Evolutionary conservation across 1,139 yeast genomes (phyloP).

Genomic region (Suhomyces kunorum): DNA sequence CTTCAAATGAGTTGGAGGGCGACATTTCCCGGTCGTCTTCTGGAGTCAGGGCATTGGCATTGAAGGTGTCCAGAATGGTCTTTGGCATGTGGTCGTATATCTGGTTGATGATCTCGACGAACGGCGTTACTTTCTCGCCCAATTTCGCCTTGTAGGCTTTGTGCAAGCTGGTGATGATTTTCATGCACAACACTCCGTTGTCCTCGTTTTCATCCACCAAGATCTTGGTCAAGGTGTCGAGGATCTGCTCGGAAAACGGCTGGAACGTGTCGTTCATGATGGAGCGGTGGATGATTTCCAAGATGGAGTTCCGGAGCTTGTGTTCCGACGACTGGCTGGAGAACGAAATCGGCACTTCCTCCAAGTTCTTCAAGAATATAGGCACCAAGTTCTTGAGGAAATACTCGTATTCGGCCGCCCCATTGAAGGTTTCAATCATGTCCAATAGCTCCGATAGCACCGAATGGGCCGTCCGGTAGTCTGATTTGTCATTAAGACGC

Average conservation of each 20-base stretch:
- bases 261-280: conserved; percentile 83
- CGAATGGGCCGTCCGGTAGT: conserved; percentile 61
- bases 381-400: conserved; percentile 66
- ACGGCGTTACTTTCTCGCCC: conserved; percentile 73
- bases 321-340: conserved; percentile 64
- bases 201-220: conserved; percentile 87
- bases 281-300: conserved; percentile 80
- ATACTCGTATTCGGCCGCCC: conserved; percentile 74
- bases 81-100: conserved; percentile 80
- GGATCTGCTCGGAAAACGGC: conserved; percentile 63
- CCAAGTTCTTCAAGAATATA: conserved; percentile 58
- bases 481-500: conserved; percentile 56
- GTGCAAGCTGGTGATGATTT: conserved; percentile 83
- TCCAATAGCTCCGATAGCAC: conserved; percentile 82
- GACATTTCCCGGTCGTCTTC: conserved; percentile 33
- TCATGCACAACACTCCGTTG: conserved; percentile 90
- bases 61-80: conserved; percentile 68
- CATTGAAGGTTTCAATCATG: conserved; percentile 78
- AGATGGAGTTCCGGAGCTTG: conserved; percentile 68
- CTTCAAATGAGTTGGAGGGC: conserved; percentile 38
- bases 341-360: conserved; percentile 73
- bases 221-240: conserved; percentile 61
- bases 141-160: conserved; percentile 75
- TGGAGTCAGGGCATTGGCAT: conserved; percentile 4
- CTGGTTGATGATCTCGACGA: conserved; percentile 72